Evolutionary conservation across 2,329 filamentous ascomycete genomes (phyloP).

Genomic region (Trichoderma gracile): DNA sequence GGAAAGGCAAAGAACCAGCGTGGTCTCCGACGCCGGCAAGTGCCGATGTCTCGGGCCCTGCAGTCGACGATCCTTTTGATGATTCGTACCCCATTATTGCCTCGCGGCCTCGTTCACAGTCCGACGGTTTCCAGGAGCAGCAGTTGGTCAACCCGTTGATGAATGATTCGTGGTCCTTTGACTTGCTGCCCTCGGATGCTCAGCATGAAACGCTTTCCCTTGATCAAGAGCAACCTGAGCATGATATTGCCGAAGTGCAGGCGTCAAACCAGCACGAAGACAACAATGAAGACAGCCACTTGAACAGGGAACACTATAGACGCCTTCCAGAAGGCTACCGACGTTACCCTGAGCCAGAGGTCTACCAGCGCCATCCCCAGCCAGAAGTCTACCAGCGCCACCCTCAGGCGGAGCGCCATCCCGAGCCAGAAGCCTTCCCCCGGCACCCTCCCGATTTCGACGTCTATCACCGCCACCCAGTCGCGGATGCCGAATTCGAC

Average conservation of each 20-base stretch:
- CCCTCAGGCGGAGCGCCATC: neutral
- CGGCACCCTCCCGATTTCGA: neutral
- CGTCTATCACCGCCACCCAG: neutral
- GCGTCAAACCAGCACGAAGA: neutral
- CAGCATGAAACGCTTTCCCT: neutral
- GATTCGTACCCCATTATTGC: slow-evolving; percentile 25
- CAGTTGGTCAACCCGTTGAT: slow-evolving; percentile 53
- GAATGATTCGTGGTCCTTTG: slow-evolving; percentile 63
- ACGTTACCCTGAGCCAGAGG: no score
- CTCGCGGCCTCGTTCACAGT: slow-evolving; percentile 54
- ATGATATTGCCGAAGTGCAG: neutral
- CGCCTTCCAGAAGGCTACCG: neutral
- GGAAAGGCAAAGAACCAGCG: slow-evolving; percentile 36
- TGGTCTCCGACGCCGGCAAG: slow-evolving; percentile 25
- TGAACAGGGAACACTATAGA: neutral
- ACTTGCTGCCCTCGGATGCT: slow-evolving; percentile 39
- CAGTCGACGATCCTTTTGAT: slow-evolving; percentile 25
- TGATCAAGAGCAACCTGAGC: neutral
- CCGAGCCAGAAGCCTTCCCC: neutral
- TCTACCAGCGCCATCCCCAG: neutral
- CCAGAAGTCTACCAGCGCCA: neutral
- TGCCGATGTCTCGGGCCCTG: slow-evolving; percentile 19
- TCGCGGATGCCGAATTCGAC: slow-evolving; percentile 15
- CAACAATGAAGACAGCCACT: neutral
- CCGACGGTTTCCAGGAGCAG: slow-evolving; percentile 54